Evolutionary conservation across 2,329 filamentous ascomycete genomes (phyloP), one percentile per base, ranked within the genome.

Genomic region (Parafenestella ontariensis): DNA sequence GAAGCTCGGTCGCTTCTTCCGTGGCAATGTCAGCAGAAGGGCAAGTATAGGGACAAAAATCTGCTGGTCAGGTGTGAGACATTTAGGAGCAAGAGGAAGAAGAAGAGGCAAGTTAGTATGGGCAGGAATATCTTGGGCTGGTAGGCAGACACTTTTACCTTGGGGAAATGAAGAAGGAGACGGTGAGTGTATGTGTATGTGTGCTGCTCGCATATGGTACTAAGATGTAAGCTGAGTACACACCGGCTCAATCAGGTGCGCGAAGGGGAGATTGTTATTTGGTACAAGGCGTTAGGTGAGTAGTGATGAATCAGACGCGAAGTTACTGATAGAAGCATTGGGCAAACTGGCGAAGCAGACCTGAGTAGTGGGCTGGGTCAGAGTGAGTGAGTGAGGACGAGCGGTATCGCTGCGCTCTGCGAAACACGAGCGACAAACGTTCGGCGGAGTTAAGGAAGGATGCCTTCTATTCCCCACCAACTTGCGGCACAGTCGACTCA

Each of bases 221-320:
- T 29, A 18, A 43, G 7, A 28, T 29, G 41, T 43, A 43, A 43
- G 41, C 41, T 43, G 41, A 43, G 41, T 43, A 17, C 41, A 28
- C 41, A 43, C 41, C 41, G 41, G 41, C 29, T 17, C 21, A 17
- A n/a, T 29, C 15, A 29, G 41, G 24, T n/a, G 23, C 10, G n/a
- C 29, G 8, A 17, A 24, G 11, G 5, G 17, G 23, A 18, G 31
- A 15, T 20, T 5, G 21, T n/a, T 24, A 11, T 24, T 40, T 23
- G 37, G 37, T 40, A 15, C 15, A 23, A 24, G 20, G 20, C 37
- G 21, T 40, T 24, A 13, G 18, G 13, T 15, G 15, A 24, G 24
- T 21, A 23, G 37, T n/a, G 11, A 40, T 23, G 11, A 29, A 29
- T 28, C 13, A 13, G 24, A 43, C 3, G 15, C 31, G 31, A 40